Evolutionary conservation across 371 early-diverging fungal genomes (phyloP), one percentile per base, ranked within the genome.

Genomic region (Syncephalastrum sp.): DNA sequence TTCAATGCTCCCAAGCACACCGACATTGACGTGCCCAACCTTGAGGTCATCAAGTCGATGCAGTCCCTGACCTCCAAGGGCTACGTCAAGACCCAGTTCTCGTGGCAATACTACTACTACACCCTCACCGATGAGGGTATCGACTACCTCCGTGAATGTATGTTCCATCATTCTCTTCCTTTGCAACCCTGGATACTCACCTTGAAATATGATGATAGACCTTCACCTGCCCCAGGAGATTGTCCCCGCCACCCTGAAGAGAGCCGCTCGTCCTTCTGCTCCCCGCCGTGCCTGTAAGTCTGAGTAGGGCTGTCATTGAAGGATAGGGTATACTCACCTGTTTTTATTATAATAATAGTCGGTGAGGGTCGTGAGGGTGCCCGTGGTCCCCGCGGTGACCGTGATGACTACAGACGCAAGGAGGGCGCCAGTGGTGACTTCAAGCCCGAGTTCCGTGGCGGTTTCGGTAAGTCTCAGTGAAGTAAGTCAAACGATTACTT

Each of bases 61-160:
- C 97, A 96, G 86, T 95, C 94, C 59, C 86, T 98, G 75, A 82
- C 86, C 76, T 98, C 98, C 67, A 90, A 88, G 72, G 96, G 94
- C 68, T 90, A 77, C 61, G 97, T 98, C 81, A 93, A 88, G 83
- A 92, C 91, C 67, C 91, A 89, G 75, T 99, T 99, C 92, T 94
- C 94, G 69, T 99, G 99, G 99, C 97, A 96, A 74, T 93, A 93
- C 88, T 98, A 92, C 84, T 99, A 99, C 91, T 98, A 97, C 86
- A 92, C 89, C 77, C 84, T 99, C 70, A 97, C 97, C 75, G 90
- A 94, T 77, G 91, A 90, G 79, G 98, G 98, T 81, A 95, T 97
- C 68, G 93, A 91, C 74, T 96, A 95, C 84, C 87, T 97, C 66
- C 92, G 98, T 76, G 91, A 92, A 85, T 91, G 67, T 72, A 67